phyloP scores from a whole-genome alignment of 805 yeast species.

The Clavispora santaluciae region DNA sequence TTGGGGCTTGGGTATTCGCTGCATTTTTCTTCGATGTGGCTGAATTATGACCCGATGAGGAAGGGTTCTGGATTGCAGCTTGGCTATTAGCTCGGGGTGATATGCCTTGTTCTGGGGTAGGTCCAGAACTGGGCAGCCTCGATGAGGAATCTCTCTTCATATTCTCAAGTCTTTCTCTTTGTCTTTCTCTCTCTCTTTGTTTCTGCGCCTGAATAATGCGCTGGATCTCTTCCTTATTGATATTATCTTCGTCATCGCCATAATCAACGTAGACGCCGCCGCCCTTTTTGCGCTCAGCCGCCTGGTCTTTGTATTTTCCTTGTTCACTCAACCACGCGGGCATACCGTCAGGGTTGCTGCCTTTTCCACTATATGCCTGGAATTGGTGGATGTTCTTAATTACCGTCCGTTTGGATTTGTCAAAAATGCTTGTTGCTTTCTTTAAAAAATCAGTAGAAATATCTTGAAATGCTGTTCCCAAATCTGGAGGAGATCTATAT shows the following conservation, averaged over 20 bases:
- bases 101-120: not conserved
- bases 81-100: not conserved
- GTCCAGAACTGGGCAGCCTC: not conserved
- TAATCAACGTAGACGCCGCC: conserved; percentile 39
- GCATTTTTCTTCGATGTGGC: not conserved
- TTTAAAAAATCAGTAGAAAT: conserved; percentile 52
- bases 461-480: conserved; percentile 41
- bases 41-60: not conserved
- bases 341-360: conserved; percentile 20
- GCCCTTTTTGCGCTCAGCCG: conserved; percentile 26
- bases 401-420: conserved; percentile 56
- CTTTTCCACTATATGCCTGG: conserved; percentile 20
- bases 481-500: conserved; percentile 15
- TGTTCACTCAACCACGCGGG: conserved; percentile 79
- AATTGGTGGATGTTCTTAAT: conserved; percentile 60
- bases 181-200: conserved; percentile 33
- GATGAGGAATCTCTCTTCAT: not conserved
- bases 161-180: conserved; percentile 16
- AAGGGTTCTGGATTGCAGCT: not conserved
- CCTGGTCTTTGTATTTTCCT: conserved; percentile 40
- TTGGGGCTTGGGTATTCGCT: not conserved
- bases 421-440: conserved; percentile 55
- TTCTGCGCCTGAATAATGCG: conserved; percentile 33
- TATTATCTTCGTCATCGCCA: conserved; percentile 45
- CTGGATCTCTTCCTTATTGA: conserved; percentile 39